Evolutionary conservation across 1,284 basidiomycete species (phyloP), one percentile per base, ranked within the genome.

Genomic region (Sanghuangporus weigelae): DNA sequence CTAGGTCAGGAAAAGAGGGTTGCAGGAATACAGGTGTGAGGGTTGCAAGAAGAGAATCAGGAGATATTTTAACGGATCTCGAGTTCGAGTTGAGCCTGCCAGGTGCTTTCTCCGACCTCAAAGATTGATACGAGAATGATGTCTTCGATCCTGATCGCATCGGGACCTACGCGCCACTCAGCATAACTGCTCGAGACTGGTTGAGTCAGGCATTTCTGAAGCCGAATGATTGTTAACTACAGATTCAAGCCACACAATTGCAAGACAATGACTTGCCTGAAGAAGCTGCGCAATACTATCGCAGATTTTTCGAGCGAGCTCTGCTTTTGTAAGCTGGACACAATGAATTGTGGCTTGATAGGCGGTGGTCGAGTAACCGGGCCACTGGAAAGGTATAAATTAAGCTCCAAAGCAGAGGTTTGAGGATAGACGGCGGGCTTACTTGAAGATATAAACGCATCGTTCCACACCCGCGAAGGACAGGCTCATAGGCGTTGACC

Each of bases 41-140:
- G 39, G 19, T 19, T 23, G 38, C 10, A 46, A 12, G 36, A 57
- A 57, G n/a, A n/a, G 23, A 49, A 11, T 23, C 19, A 42, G 21
- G 16, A 7, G 42, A n/a, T 11, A 35, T n/a, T 48, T 3, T 31
- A 31, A 31, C 26, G 26, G 26, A 31, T 31, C 26, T 31, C 26
- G 3, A 31, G 57, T 16, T 58, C 42, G 12, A 26, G 16, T 26
- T 19, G 49, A 10, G 61, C 42, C 61, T 62, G 61, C 61, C 61
- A 62, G 23, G 26, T n/a, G 44, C 50, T 54, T 3, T 54, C 55
- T 11, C 61, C 55, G 3, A 51, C 48, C 44, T 62, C 46, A 39
- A 38, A 40, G n/a, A 62, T n/a, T 23, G 42, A 31, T 12, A 21
- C 39, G 54, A 62, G 54, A 7, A 62, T 38, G 55, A 62, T n/a